phyloP scores from a whole-genome alignment of 140 eudicot species.

The Oenanthe javanica region DNA sequence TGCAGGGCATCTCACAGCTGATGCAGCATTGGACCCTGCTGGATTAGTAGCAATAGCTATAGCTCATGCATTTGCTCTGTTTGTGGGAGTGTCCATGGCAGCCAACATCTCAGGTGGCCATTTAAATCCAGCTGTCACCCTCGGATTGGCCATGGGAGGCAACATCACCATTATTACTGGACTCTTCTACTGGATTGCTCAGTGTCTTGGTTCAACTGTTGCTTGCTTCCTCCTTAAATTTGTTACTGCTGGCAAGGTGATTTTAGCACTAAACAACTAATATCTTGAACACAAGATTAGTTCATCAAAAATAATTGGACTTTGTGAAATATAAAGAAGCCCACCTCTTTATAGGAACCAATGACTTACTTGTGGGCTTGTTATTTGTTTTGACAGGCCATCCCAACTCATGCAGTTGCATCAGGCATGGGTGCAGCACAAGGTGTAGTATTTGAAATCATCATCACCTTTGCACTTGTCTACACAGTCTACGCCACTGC shows the following conservation, averaged over 20 bases:
- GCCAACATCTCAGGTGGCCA: slow-evolving; percentile 73
- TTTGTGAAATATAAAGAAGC: too few relatives aligned
- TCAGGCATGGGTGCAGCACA: slow-evolving; percentile 37
- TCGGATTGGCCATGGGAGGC: slow-evolving; percentile 66
- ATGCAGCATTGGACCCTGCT: slow-evolving; percentile 48
- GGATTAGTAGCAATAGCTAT: slow-evolving; percentile 58
- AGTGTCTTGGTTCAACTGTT: slow-evolving; percentile 48
- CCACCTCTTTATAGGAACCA: too few relatives aligned
- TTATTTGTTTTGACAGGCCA: slow-evolving; percentile 25
- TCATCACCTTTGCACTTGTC: slow-evolving; percentile 58
- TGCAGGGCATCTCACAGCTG: slow-evolving; percentile 42
- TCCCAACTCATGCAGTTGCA: slow-evolving; percentile 56
- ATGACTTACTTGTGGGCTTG: neutral
- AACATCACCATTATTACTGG: slow-evolving; percentile 55
- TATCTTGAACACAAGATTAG: too few relatives aligned
- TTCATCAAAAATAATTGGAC: neutral
- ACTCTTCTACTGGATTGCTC: slow-evolving; percentile 61
- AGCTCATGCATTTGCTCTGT: slow-evolving; percentile 63
- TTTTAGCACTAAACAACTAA: neutral
- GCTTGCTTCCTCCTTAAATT: slow-evolving; percentile 56
- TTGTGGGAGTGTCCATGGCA: slow-evolving; percentile 58
- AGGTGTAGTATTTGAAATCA: slow-evolving; percentile 55
- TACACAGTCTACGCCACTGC: slow-evolving; percentile 76
- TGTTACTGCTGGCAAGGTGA: slow-evolving; percentile 54
- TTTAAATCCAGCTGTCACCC: slow-evolving; percentile 63